Evolutionary conservation across 2,329 filamentous ascomycete species (phyloP).

Genomic region (Paraconiothyrium sp.): DNA sequence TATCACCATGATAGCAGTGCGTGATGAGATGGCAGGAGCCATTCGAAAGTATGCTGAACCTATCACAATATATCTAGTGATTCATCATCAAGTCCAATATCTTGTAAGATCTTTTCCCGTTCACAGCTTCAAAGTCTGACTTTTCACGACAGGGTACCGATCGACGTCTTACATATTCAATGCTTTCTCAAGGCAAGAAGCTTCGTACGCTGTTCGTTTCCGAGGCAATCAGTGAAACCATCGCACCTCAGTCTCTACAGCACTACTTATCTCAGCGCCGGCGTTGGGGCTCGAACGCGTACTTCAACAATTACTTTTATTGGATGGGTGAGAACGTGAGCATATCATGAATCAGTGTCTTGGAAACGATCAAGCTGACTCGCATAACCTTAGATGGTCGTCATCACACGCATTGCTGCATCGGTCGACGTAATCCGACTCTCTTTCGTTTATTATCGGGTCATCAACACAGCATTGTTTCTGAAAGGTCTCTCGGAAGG

Average conservation of each 20-base stretch:
- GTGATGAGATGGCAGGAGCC: slow-evolving; percentile 12
- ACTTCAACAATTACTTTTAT: slow-evolving; percentile 17
- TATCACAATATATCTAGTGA: slow-evolving; percentile 1
- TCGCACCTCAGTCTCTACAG: slow-evolving; percentile 14
- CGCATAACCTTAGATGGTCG: not conserved
- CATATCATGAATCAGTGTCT: not conserved
- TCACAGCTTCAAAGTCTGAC: not conserved
- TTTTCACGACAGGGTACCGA: slow-evolving; percentile 8
- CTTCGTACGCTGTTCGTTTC: slow-evolving; percentile 13
- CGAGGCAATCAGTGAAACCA: slow-evolving; percentile 14
- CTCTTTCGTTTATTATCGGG: slow-evolving; percentile 11
- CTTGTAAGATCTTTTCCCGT: slow-evolving; percentile 3
- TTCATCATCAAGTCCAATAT: slow-evolving; percentile 14
- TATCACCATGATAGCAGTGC: slow-evolving; percentile 15
- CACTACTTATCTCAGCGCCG: slow-evolving; percentile 14
- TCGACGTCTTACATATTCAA: slow-evolving; percentile 12
- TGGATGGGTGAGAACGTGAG: slow-evolving; percentile 13
- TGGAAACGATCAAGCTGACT: not conserved
- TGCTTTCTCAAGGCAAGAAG: slow-evolving; percentile 15
- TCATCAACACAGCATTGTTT: slow-evolving; percentile 9
- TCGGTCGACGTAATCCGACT: slow-evolving; percentile 1
- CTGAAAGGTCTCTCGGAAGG: not conserved
- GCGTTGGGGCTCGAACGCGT: slow-evolving; percentile 16
- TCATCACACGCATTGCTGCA: slow-evolving; percentile 10
- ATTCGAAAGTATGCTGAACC: slow-evolving; percentile 15